Evolutionary conservation across 768 basidiomycete genomes (phyloP).

Genomic region (Mrakia blollopis): DNA sequence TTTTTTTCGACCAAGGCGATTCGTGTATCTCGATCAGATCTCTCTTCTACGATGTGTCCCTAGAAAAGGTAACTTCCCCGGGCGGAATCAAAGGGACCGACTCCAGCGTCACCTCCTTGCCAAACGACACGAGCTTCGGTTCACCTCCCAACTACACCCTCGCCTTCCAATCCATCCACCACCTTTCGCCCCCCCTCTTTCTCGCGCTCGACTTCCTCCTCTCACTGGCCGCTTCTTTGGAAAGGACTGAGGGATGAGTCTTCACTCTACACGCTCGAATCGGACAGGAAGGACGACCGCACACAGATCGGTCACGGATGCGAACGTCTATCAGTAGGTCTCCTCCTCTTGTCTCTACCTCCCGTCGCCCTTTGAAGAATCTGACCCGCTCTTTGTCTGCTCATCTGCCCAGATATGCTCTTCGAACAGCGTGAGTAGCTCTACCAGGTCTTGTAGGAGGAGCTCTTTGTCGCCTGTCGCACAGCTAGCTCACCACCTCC

Average conservation of each 20-base stretch:
- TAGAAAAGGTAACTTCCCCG: no score
- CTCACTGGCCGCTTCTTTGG: background rate
- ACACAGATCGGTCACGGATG: slow-evolving; percentile 1
- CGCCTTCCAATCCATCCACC: background rate
- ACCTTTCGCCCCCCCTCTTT: background rate
- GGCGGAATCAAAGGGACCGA: no score
- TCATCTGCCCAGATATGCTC: slow-evolving; percentile 58
- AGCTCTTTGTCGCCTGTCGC: background rate
- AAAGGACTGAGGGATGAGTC: background rate
- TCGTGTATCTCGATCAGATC: no score
- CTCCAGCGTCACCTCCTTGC: no score
- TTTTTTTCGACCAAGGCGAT: no score
- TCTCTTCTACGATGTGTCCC: no score
- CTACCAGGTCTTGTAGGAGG: background rate
- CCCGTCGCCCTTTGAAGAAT: no score
- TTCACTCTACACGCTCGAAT: slow-evolving; percentile 27
- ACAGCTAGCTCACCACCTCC: slow-evolving; percentile 4
- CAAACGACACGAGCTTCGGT: no score
- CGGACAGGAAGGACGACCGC: slow-evolving; percentile 2
- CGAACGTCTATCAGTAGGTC: slow-evolving; percentile 29
- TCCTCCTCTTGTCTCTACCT: background rate
- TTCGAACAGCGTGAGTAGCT: slow-evolving; percentile 71
- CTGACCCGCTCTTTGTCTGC: background rate
- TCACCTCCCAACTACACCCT: background rate
- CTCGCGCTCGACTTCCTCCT: background rate